phyloP scores from a whole-genome alignment of 257 asterid genomes.

The Salvia rosmarinus region DNA sequence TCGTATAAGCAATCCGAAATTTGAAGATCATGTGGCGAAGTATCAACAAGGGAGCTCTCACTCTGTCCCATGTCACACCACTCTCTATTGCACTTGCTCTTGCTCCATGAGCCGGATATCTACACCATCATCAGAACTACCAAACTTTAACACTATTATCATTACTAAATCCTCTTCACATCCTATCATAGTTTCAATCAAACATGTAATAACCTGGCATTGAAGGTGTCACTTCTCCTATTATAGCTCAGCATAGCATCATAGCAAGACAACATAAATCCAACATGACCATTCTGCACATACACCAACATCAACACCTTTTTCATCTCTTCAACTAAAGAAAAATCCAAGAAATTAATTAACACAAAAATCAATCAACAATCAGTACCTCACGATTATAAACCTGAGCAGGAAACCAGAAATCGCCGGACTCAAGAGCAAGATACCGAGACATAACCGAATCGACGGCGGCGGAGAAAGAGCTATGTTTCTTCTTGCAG shows the following conservation, averaged over 20 bases:
- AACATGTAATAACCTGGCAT: slow-evolving; percentile 55
- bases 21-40: slow-evolving; percentile 68
- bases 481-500: slow-evolving; percentile 21
- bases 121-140: slow-evolving; percentile 25
- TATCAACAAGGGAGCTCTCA: slow-evolving; percentile 73
- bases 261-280: slow-evolving; percentile 72
- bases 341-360: background rate
- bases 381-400: slow-evolving; percentile 71
- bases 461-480: slow-evolving; percentile 36
- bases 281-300: slow-evolving; percentile 73
- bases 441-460: slow-evolving; percentile 70
- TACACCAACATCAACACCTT: background rate
- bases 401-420: slow-evolving; percentile 93
- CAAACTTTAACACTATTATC: slow-evolving; percentile 26
- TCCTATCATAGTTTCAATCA: background rate
- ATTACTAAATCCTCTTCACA: background rate
- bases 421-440: slow-evolving; percentile 81
- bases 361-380: background rate
- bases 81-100: slow-evolving; percentile 66
- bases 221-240: slow-evolving; percentile 55
- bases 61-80: slow-evolving; percentile 81
- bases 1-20: slow-evolving; percentile 71
- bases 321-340: background rate
- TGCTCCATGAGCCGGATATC: slow-evolving; percentile 88
- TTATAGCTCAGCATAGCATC: slow-evolving; percentile 75